phyloP scores from a whole-genome alignment of 73 alveolate species.

The Durusdinium trenchii region DNA sequence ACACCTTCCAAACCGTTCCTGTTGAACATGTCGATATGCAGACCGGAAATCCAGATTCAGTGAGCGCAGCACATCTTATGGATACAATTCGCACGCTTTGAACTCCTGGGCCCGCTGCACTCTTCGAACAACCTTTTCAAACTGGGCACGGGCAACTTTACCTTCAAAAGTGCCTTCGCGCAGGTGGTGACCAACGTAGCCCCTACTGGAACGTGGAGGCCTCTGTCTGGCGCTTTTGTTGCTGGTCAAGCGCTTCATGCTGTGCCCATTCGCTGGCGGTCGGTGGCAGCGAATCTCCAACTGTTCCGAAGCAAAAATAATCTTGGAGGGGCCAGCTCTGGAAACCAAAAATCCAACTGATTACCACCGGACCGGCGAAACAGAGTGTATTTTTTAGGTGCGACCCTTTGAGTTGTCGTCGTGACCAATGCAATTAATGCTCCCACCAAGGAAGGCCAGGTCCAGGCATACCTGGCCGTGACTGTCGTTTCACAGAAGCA shows the following conservation, averaged over 20 bases:
- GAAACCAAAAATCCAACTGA: background rate
- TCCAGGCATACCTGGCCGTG: background rate
- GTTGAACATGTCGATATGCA: background rate
- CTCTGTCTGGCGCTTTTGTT: background rate
- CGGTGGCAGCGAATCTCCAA: conserved; percentile 11
- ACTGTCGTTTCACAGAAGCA: background rate
- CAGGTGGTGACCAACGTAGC: background rate
- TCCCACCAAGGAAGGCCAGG: conserved; percentile 13
- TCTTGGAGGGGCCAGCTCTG: too few relatives aligned
- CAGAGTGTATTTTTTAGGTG: background rate
- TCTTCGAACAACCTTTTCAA: background rate
- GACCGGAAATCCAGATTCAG: background rate
- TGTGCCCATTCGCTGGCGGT: background rate
- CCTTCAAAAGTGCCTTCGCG: conserved; percentile 21
- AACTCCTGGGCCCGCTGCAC: background rate
- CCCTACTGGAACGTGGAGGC: background rate
- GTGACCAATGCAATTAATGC: background rate
- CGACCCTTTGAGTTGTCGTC: background rate
- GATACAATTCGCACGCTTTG: background rate
- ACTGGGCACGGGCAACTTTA: background rate
- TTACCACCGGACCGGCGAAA: background rate
- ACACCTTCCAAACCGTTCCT: background rate
- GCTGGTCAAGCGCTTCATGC: background rate
- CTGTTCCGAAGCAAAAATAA: background rate
- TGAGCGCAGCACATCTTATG: background rate